Evolutionary conservation across 75 land plant species (phyloP).

Genomic region (Selaginella moellendorffii): DNA sequence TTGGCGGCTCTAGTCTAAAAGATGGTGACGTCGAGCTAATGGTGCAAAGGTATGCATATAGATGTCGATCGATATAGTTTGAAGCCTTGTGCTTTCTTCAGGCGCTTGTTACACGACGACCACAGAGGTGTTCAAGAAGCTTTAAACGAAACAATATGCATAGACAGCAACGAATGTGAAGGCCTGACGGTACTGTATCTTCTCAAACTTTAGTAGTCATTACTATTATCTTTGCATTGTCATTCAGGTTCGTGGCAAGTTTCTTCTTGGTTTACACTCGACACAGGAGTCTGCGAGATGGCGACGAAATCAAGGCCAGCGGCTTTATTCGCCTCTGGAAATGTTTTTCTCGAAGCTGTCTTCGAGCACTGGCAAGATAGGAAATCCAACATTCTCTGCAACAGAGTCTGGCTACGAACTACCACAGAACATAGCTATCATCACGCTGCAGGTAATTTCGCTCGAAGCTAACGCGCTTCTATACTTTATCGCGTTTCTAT

Average conservation of each 20-base stretch:
- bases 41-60: conserved; percentile 8
- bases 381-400: conserved; percentile 18
- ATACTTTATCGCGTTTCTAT: not conserved
- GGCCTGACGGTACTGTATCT: conserved; percentile 27
- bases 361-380: not conserved
- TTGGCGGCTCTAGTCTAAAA: conserved; percentile 11
- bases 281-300: conserved; percentile 23
- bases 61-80: not conserved
- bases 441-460: conserved; percentile 33
- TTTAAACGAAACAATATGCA: conserved; percentile 23
- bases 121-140: conserved; percentile 22
- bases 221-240: too few relatives aligned
- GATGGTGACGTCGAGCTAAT: conserved; percentile 13
- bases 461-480: not conserved
- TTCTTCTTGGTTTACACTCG: conserved; percentile 13
- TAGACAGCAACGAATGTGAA: conserved; percentile 24
- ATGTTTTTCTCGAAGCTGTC: conserved; percentile 20
- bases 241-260: conserved; percentile 29
- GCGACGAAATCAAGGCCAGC: conserved; percentile 36
- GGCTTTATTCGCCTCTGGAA: conserved; percentile 22
- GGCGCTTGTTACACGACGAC: conserved; percentile 24
- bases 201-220: too few relatives aligned
- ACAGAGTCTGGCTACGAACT: conserved; percentile 25
- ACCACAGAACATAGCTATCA: conserved; percentile 37
- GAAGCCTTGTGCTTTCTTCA: conserved; percentile 10